phyloP scores from a whole-genome alignment of 2,329 filamentous ascomycete genomes.

The Pseudocercospora musae region DNA sequence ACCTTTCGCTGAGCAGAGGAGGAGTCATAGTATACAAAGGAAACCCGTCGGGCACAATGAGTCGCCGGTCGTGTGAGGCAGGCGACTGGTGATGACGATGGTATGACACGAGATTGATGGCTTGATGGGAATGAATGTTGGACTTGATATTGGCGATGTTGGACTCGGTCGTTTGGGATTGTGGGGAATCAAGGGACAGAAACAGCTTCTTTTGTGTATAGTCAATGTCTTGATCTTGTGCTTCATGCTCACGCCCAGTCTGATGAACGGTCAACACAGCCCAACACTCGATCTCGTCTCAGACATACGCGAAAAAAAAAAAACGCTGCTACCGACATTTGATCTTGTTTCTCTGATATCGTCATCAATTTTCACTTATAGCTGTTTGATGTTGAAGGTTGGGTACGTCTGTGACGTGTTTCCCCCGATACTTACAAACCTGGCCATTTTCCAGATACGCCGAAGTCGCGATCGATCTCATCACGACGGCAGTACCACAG shows the following conservation, averaged over 20 bases:
- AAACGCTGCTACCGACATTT: background rate
- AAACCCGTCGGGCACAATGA: background rate
- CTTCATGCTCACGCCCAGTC: too few species aligned
- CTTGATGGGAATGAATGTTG: too few species aligned
- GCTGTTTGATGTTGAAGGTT: too few species aligned
- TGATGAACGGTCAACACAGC: too few species aligned
- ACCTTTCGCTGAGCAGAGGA: conserved; percentile 9
- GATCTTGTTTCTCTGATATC: background rate
- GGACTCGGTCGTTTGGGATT: background rate
- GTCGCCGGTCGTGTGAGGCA: background rate
- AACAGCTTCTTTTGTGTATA: background rate
- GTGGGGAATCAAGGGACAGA: too few species aligned
- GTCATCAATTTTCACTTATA: background rate
- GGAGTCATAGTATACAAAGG: background rate
- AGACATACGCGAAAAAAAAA: too few species aligned
- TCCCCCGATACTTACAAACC: background rate
- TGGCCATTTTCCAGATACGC: background rate
- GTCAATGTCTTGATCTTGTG: too few species aligned
- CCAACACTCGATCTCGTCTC: too few species aligned
- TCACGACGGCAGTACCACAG: background rate
- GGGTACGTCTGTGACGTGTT: background rate
- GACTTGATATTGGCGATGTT: too few species aligned
- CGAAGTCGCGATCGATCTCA: background rate
- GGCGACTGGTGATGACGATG: background rate
- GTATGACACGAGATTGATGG: background rate